Conservation (phyloP, 1,139 yeast genomes). For the Zhuliangozyma parablackwelliae region DNA sequence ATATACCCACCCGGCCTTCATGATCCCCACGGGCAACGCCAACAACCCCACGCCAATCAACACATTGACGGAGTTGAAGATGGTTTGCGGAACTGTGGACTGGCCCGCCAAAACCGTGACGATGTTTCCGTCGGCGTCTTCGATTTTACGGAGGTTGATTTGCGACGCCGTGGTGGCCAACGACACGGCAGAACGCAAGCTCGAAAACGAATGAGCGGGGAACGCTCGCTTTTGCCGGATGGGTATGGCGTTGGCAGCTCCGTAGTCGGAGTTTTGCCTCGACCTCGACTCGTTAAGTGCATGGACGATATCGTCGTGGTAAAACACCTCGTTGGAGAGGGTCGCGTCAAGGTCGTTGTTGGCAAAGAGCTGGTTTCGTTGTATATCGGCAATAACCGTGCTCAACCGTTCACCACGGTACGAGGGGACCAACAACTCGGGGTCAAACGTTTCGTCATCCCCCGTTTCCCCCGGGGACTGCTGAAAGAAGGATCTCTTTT, state of each 20-base stretch:
- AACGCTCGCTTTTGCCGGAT: constrained; percentile 16
- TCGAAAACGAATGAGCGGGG: constrained; percentile 34
- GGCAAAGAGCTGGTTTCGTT: constrained; percentile 25
- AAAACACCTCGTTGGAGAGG: constrained; percentile 33
- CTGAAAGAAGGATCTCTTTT: constrained; percentile 37
- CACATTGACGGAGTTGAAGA: constrained; percentile 45
- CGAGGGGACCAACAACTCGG: constrained; percentile 66
- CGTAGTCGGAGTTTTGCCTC: constrained; percentile 24
- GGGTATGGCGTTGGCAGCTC: constrained; percentile 17
- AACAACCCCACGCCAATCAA: constrained; percentile 47
- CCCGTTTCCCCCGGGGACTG: constrained; percentile 12
- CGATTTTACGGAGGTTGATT: constrained; percentile 59
- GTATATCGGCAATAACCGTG: constrained; percentile 40
- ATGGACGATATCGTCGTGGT: constrained; percentile 35
- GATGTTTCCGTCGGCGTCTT: constrained; percentile 69
- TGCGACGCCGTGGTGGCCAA: constrained; percentile 48
- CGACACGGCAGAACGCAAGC: constrained; percentile 33
- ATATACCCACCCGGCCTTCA: constrained; percentile 44
- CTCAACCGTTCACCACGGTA: constrained; percentile 62
- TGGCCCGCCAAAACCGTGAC: constrained; percentile 76
- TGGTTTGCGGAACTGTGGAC: constrained; percentile 55
- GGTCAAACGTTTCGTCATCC: constrained; percentile 65
- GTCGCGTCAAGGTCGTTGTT: constrained; percentile 14
- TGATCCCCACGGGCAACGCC: constrained; percentile 45
- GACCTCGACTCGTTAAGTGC: constrained; percentile 28